Evolutionary conservation across 1,139 yeast genomes (phyloP).

Genomic region (Suhomyces maxii): DNA sequence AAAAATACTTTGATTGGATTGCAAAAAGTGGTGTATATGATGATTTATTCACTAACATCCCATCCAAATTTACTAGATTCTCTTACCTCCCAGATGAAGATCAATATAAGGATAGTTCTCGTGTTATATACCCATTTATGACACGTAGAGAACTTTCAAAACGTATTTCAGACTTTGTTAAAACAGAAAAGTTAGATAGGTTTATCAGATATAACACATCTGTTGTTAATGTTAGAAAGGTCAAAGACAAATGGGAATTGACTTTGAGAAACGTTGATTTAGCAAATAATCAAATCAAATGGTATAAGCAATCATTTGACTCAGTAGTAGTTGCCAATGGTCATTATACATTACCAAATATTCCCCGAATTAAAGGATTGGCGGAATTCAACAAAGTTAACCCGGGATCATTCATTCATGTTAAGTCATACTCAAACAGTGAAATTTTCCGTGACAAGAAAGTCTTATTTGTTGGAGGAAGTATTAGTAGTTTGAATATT

Average conservation of each 20-base stretch:
- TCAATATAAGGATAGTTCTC: slow-evolving; percentile 24
- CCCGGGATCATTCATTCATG: slow-evolving; percentile 54
- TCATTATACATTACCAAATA: slow-evolving; percentile 52
- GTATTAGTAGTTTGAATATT: slow-evolving; percentile 52
- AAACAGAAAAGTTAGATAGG: slow-evolving; percentile 27
- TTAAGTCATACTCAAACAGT: slow-evolving; percentile 56
- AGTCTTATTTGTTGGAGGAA: slow-evolving; percentile 51
- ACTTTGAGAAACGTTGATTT: slow-evolving; percentile 25
- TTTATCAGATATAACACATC: slow-evolving; percentile 39
- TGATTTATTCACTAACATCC: slow-evolving; percentile 46
- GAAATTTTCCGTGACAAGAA: slow-evolving; percentile 42
- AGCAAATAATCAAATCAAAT: slow-evolving; percentile 16
- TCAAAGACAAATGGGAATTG: slow-evolving; percentile 41
- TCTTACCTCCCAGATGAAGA: slow-evolving; percentile 36
- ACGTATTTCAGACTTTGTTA: slow-evolving; percentile 30
- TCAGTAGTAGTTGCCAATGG: slow-evolving; percentile 60
- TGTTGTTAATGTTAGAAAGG: slow-evolving; percentile 38
- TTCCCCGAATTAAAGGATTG: slow-evolving; percentile 56
- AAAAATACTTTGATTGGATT: slow-evolving; percentile 36
- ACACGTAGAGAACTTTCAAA: slow-evolving; percentile 35
- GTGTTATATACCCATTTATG: slow-evolving; percentile 41
- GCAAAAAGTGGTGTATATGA: slow-evolving; percentile 30
- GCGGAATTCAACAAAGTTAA: slow-evolving; percentile 42
- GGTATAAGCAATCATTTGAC: slow-evolving; percentile 34
- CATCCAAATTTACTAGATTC: slow-evolving; percentile 43